Conservation (phyloP, 345 rosid species). For the Populus alba region DNA sequence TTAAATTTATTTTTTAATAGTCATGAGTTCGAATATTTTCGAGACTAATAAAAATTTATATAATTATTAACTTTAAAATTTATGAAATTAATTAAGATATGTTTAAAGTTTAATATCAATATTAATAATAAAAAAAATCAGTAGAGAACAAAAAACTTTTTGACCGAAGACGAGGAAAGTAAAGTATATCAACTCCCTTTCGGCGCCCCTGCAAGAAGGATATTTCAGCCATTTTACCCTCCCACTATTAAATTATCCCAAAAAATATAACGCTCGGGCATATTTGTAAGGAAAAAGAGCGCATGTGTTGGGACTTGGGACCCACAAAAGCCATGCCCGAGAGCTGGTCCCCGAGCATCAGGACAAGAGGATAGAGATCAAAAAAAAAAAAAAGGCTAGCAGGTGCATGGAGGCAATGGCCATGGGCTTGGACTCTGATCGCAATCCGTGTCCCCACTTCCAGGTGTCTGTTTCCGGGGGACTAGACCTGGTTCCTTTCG, state of each 20-base stretch:
- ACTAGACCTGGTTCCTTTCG: not conserved
- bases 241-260: not conserved
- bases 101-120: fast-evolving
- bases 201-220: not conserved
- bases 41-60: no score
- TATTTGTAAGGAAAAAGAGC: not conserved
- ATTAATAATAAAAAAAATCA: no score
- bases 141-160: no score
- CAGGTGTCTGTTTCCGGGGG: not conserved
- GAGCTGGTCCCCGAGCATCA: not conserved
- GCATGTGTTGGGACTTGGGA: not conserved
- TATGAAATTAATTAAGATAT: no score
- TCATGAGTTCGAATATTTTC: no score
- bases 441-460: not conserved
- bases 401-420: not conserved
- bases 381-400: not conserved
- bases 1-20: no score
- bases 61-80: no score
- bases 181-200: no score
- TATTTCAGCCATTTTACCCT: not conserved
- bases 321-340: not conserved
- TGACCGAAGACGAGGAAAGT: no score
- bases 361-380: not conserved
- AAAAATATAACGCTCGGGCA: not conserved
- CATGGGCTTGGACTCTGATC: no score